Conservation (phyloP, 179 eudicot genomes). For the Corrigiola litoralis region DNA sequence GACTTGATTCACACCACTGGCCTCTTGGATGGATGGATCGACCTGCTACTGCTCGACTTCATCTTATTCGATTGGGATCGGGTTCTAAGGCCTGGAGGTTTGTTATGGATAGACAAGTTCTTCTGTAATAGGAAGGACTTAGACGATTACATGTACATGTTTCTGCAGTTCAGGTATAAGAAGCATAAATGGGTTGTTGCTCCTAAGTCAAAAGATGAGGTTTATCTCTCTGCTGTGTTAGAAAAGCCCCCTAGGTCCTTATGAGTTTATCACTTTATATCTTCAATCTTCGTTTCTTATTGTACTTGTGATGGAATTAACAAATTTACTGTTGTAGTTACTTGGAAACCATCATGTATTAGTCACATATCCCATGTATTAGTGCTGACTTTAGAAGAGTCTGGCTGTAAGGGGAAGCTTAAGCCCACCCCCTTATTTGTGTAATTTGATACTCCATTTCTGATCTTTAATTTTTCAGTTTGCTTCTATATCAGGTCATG, state of each 20-base stretch:
- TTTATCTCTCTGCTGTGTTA: slow-evolving; percentile 78
- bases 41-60: slow-evolving; percentile 70
- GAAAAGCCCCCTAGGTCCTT: slow-evolving; percentile 87
- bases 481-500: no score
- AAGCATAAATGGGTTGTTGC: slow-evolving; percentile 82
- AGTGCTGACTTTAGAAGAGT: no score
- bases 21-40: slow-evolving; percentile 91
- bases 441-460: no score
- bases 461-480: no score
- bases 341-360: background rate
- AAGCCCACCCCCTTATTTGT: no score
- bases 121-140: slow-evolving; percentile 69
- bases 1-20: slow-evolving; percentile 81
- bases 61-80: slow-evolving; percentile 90
- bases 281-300: background rate
- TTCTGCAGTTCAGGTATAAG: slow-evolving; percentile 94
- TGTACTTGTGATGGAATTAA: background rate
- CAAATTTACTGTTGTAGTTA: background rate
- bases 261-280: slow-evolving; percentile 27
- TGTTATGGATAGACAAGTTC: slow-evolving; percentile 88
- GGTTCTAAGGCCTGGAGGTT: slow-evolving; percentile 85
- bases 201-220: slow-evolving; percentile 79
- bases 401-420: no score
- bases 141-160: slow-evolving; percentile 97
- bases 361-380: no score